Evolutionary conservation across 768 basidiomycete species (phyloP).

Genomic region (Leccinum rimulosum): DNA sequence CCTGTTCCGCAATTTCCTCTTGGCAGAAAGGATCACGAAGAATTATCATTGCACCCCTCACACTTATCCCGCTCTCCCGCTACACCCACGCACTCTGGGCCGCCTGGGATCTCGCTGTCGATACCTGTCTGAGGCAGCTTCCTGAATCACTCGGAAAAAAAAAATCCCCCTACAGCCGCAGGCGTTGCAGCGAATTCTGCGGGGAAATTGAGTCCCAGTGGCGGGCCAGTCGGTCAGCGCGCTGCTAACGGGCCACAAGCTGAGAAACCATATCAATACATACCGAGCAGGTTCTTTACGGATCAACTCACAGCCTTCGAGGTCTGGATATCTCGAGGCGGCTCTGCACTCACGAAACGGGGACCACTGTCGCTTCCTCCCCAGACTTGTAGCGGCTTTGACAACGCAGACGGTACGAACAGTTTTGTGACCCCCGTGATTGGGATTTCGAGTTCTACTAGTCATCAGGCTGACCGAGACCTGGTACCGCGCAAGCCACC

Average conservation of each 20-base stretch:
- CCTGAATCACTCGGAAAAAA: constrained; percentile 63
- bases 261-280: constrained; percentile 65
- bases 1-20: constrained; percentile 93
- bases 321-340: constrained; percentile 96
- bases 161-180: constrained; percentile 25
- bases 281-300: constrained; percentile 89
- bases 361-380: constrained; percentile 73
- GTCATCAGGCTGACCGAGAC: constrained; percentile 30
- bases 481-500: constrained; percentile 89
- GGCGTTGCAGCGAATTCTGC: constrained; percentile 23
- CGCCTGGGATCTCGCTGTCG: constrained; percentile 97
- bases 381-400: constrained; percentile 36
- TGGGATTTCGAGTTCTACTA: constrained; percentile 3
- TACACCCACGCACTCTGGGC: constrained; percentile 97
- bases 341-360: constrained; percentile 74
- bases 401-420: constrained; percentile 18
- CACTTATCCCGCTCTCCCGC: constrained; percentile 89
- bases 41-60: constrained; percentile 96
- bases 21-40: constrained; percentile 98
- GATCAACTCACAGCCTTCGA: constrained; percentile 97
- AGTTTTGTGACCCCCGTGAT: constrained; percentile 18
- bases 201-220: constrained; percentile 8
- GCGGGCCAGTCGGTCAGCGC: constrained; percentile 21
- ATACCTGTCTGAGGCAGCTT: constrained; percentile 90
- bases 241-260: constrained; percentile 19